Conservation (phyloP, 202 grass and related monocot species). For the Eragrostis tef region DNA sequence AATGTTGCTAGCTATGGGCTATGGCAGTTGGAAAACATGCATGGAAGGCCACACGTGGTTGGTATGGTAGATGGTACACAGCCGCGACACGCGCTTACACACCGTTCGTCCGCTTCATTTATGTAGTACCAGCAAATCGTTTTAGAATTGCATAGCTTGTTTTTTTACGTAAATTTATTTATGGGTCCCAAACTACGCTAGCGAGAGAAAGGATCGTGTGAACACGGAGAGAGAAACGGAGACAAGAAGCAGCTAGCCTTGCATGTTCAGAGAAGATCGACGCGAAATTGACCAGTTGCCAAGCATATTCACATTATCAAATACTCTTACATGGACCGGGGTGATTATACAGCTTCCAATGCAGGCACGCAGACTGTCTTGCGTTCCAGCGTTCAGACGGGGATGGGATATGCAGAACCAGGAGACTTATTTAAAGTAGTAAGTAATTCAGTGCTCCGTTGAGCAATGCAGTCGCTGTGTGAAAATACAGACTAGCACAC, state of each 20-base stretch:
- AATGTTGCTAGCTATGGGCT: too few relatives aligned
- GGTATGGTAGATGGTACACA: neutral
- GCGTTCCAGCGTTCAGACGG: conserved; percentile 8
- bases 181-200: too few relatives aligned
- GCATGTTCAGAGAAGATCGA: neutral
- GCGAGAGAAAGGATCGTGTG: neutral
- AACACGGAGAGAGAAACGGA: neutral
- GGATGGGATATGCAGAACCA: neutral
- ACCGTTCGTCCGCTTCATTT: neutral
- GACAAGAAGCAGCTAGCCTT: neutral
- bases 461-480: too few relatives aligned
- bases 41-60: neutral
- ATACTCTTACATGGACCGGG: neutral
- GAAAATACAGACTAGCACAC: too few relatives aligned
- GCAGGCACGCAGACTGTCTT: neutral
- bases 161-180: too few relatives aligned
- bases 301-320: conserved; percentile 12
- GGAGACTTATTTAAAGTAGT: neutral
- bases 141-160: too few relatives aligned
- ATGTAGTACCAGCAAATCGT: too few relatives aligned
- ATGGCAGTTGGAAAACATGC: neutral
- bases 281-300: conserved; percentile 1
- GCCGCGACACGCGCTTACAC: neutral
- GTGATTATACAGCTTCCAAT: neutral
- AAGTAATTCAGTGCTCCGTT: too few relatives aligned